Evolutionary conservation across 768 basidiomycete species (phyloP).

Genomic region (Leccinum longicurvipes): DNA sequence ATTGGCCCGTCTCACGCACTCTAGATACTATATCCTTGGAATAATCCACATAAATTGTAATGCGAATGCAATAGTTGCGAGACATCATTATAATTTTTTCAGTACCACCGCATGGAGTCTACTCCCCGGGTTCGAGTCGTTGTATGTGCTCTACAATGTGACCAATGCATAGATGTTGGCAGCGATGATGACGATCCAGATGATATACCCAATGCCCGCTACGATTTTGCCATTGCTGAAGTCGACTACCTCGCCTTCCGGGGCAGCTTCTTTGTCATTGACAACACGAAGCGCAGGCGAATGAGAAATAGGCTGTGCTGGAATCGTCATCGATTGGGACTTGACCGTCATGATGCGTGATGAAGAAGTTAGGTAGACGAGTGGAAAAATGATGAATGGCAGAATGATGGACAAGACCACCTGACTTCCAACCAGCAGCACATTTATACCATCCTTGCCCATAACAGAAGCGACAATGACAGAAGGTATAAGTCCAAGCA

Average conservation of each 20-base stretch:
- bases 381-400: slow-evolving; percentile 81
- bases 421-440: slow-evolving; percentile 82
- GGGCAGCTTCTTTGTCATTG: slow-evolving; percentile 1
- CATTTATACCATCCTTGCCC: slow-evolving; percentile 67
- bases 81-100: not conserved
- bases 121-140: too few relatives aligned
- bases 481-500: slow-evolving; percentile 79
- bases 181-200: slow-evolving; percentile 63
- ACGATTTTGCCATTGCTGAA: slow-evolving; percentile 59
- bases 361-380: slow-evolving; percentile 68
- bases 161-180: slow-evolving; percentile 80
- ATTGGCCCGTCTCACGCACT: too few relatives aligned
- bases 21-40: too few relatives aligned
- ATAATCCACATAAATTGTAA: not conserved
- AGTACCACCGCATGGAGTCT: not conserved
- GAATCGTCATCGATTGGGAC: slow-evolving; percentile 4
- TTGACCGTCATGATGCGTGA: slow-evolving; percentile 68
- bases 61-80: not conserved
- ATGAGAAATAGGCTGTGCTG: not conserved
- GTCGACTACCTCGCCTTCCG: slow-evolving; percentile 45
- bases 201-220: slow-evolving; percentile 47
- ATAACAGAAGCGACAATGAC: slow-evolving; percentile 71
- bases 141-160: slow-evolving; percentile 41
- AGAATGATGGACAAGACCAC: slow-evolving; percentile 81
- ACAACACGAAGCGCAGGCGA: not conserved